Conservation (phyloP, 768 basidiomycete species). For the Mycena amicta region DNA sequence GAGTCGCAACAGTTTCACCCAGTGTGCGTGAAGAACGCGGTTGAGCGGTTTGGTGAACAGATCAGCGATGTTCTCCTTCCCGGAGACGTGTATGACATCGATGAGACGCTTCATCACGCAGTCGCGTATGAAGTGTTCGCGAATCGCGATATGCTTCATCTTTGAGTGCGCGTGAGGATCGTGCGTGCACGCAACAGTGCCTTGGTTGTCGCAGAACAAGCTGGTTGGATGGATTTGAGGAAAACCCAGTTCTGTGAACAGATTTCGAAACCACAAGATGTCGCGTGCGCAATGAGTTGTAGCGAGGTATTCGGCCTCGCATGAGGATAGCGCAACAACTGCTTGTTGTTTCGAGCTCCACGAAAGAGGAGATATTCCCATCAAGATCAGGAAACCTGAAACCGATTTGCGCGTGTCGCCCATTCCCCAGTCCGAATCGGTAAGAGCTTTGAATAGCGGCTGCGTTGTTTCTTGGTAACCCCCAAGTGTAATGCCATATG, state of each 20-base stretch:
- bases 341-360: constrained; percentile 37
- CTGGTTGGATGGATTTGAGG: constrained; percentile 12
- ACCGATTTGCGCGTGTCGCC: constrained; percentile 25
- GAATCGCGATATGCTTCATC: constrained; percentile 35
- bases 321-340: constrained; percentile 34
- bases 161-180: constrained; percentile 28
- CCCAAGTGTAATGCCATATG: constrained; percentile 8
- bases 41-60: constrained; percentile 31
- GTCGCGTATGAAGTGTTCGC: constrained; percentile 29
- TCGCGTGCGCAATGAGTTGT: constrained; percentile 3
- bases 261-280: constrained; percentile 8
- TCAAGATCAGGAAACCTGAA: constrained; percentile 33
- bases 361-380: constrained; percentile 27
- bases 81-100: constrained; percentile 22
- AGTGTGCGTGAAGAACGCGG: neutral
- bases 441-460: constrained; percentile 13
- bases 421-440: constrained; percentile 22
- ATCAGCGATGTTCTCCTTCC: constrained; percentile 28
- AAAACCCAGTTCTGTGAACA: constrained; percentile 22
- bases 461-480: neutral
- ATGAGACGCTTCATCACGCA: constrained; percentile 21
- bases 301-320: constrained; percentile 29
- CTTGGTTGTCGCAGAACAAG: constrained; percentile 22
- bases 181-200: constrained; percentile 18
- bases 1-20: constrained; percentile 12